These are phyloP conservation scores for Aspergillus felis DNA, from an alignment of 2,329 filamentous ascomycete species.

Conservation along the genomic window DNA sequence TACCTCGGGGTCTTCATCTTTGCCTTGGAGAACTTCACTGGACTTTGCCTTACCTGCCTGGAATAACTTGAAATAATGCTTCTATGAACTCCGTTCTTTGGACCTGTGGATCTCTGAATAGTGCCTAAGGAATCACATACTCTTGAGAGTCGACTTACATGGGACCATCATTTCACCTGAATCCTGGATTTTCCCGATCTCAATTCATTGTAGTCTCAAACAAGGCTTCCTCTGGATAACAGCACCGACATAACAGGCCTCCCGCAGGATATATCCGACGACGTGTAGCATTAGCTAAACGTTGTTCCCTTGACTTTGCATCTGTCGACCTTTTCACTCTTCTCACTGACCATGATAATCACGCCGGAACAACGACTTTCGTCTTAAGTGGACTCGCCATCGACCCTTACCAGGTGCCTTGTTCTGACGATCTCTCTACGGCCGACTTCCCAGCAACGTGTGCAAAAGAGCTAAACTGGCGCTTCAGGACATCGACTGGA, in stretches of 20 bases:
- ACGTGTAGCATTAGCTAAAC: not conserved
- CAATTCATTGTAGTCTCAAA: not conserved
- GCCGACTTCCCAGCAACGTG: not conserved
- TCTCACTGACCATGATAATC: not conserved
- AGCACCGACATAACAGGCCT: not conserved
- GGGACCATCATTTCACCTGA: not conserved
- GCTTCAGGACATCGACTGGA: not conserved
- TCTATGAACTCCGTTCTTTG: not conserved
- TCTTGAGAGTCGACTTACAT: not conserved
- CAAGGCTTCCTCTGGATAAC: not conserved
- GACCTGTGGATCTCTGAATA: not conserved
- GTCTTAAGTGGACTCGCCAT: not conserved
- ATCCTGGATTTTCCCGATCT: not conserved
- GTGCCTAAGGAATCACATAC: not conserved
- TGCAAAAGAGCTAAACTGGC: not conserved
- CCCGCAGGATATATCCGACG: not conserved
- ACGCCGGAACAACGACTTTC: not conserved
- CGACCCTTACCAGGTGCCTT: not conserved
- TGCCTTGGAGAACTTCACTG: constrained; percentile 3
- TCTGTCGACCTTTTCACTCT: not conserved
- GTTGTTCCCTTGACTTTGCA: not conserved
- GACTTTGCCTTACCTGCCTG: constrained; percentile 2
- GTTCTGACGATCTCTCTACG: not conserved
- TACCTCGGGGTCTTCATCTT: constrained; percentile 1
- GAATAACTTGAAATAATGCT: not conserved